Evolutionary conservation across 805 yeast genomes (phyloP).

Genomic region (Komagataella mondaviorum): DNA sequence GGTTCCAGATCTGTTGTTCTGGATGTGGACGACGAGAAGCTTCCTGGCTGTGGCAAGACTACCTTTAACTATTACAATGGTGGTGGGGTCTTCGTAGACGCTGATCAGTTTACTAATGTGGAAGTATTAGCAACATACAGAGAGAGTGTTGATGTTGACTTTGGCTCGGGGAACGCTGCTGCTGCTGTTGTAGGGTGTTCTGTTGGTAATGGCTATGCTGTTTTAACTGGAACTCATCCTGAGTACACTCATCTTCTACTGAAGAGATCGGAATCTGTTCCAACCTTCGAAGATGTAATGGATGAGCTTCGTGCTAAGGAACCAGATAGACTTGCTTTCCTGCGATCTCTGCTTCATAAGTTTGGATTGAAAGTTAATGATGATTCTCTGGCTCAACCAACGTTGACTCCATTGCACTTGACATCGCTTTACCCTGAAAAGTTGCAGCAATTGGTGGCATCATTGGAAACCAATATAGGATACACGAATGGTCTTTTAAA

Average conservation of each 20-base stretch:
- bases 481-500: slow-evolving; percentile 25
- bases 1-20: slow-evolving; percentile 59
- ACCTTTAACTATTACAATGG: slow-evolving; percentile 63
- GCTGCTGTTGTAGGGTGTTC: slow-evolving; percentile 68
- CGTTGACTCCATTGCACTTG: slow-evolving; percentile 53
- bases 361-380: slow-evolving; percentile 62
- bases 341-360: slow-evolving; percentile 39
- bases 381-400: slow-evolving; percentile 34
- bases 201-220: slow-evolving; percentile 63
- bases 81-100: slow-evolving; percentile 77
- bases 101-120: slow-evolving; percentile 43
- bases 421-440: slow-evolving; percentile 23
- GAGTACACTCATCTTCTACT: slow-evolving; percentile 56
- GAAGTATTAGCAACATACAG: slow-evolving; percentile 62
- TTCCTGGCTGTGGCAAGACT: slow-evolving; percentile 8
- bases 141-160: slow-evolving; percentile 37
- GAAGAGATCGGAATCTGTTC: slow-evolving; percentile 15
- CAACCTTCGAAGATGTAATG: slow-evolving; percentile 20
- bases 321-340: slow-evolving; percentile 35
- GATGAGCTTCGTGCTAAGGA: slow-evolving; percentile 28
- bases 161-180: slow-evolving; percentile 11
- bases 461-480: slow-evolving; percentile 19
- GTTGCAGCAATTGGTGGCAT: slow-evolving; percentile 18
- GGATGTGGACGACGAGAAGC: slow-evolving; percentile 20
- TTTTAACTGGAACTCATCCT: slow-evolving; percentile 82